Evolutionary conservation across 805 yeast genomes (phyloP), one percentile per base, ranked within the genome.

Genomic region (Metschnikowia similis): DNA sequence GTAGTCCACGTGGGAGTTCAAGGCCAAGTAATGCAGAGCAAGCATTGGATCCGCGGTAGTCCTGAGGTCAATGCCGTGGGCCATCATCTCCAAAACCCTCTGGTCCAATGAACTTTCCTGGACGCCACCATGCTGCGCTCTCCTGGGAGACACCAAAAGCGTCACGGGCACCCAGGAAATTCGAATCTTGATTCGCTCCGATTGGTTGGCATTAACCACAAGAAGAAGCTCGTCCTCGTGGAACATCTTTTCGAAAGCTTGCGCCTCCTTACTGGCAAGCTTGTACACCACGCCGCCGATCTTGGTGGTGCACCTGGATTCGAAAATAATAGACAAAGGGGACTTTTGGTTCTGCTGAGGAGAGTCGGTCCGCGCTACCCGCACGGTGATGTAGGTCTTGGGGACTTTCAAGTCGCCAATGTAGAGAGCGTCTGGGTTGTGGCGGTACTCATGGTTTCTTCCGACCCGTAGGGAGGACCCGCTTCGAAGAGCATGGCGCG

Each of bases 381-480:
- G 30, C 7, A 70, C 13, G 38, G 61, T 59, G 14, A 69, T 52
- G 51, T 68, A 70, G 14, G 59, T 59, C 45, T 70, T 60, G 8
- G 74, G 68, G 10, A 67, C 70, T 41, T 61, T 58, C 21, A 61
- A 55, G 44, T 69, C 66, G 28, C 61, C 58, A 42, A 69, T 60
- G 37, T 62, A 50, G 42, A 66, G 55, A 41, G 66, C 63, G 16
- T 56, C 28, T 3, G 57, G 53, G 41, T 55, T 54, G 2, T 36
- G 21, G 21, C 52, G 55, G 41, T 57, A 63, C 29, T 62, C 66
- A 29, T 61, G 59, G 42, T 60, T 66, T 29, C 74, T 56, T 4
- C 74, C 74, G 9, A 69, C 52, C 16, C 53, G 48, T 42, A 47
- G 48, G 8, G 42, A 28, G 3, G 57, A 49, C 34, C 53, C 49